A percentile compares a stretch with the other conserved stretches of the same genome.
These are phyloP conservation scores for Vitellaria paradoxa DNA, from an alignment of 179 eudicot genomes.

Conservation along the genomic window DNA sequence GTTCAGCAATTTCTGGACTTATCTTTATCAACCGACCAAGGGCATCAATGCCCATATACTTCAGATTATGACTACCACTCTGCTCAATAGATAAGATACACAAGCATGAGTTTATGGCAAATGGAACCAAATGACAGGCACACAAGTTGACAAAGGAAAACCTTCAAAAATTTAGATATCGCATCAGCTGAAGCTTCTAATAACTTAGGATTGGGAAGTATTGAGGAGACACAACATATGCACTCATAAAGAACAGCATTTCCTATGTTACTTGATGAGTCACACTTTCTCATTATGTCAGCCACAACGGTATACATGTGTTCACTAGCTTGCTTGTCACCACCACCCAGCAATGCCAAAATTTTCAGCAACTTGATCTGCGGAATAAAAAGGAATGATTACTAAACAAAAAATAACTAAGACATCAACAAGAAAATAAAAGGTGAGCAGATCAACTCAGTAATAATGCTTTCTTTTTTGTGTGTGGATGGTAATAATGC, in stretches of 20 bases:
- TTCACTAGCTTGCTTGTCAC: slow-evolving; percentile 94
- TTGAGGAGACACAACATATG: slow-evolving; percentile 82
- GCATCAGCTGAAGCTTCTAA: slow-evolving; percentile 89
- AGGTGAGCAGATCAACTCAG: too few relatives aligned
- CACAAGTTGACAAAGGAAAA: slow-evolving; percentile 14
- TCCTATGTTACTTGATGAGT: slow-evolving; percentile 80
- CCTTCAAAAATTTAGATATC: slow-evolving; percentile 86
- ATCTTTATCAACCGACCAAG: slow-evolving; percentile 86
- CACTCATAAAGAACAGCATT: slow-evolving; percentile 94
- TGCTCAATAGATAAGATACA: slow-evolving; percentile 29
- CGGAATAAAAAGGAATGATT: slow-evolving; percentile 22
- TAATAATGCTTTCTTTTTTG: too few relatives aligned
- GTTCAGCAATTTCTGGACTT: slow-evolving; percentile 94
- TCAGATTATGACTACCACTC: slow-evolving; percentile 97
- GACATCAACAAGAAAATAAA: background rate
- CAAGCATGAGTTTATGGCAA: slow-evolving; percentile 7
- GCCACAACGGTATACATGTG: slow-evolving; percentile 90
- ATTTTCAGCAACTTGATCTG: slow-evolving; percentile 96
- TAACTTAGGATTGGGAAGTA: slow-evolving; percentile 69
- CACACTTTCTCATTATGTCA: slow-evolving; percentile 85
- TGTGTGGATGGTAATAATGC: too few relatives aligned
- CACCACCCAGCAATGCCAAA: slow-evolving; percentile 77
- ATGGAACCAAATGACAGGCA: slow-evolving; percentile 4
- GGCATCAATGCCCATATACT: slow-evolving; percentile 97
- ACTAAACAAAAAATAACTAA: background rate